Evolutionary conservation across 257 asterid species (phyloP).

Genomic region (Petunia axillaris): DNA sequence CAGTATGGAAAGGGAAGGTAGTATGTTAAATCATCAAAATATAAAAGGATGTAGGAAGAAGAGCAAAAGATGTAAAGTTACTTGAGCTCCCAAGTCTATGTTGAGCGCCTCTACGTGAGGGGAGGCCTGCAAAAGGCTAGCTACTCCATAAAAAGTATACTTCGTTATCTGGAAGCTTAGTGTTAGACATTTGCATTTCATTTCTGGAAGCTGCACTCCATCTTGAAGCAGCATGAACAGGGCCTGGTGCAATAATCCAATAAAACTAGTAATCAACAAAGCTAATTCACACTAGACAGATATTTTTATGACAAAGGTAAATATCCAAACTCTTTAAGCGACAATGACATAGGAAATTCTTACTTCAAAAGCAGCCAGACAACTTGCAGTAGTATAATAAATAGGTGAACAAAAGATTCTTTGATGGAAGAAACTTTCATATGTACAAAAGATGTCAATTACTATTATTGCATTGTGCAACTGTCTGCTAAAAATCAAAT

Average conservation of each 20-base stretch:
- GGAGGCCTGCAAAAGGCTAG: background rate
- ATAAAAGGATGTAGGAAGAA: background rate
- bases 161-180: background rate
- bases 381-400: too few species aligned
- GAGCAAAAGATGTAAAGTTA: background rate
- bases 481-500: background rate
- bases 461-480: background rate
- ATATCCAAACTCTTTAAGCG: background rate
- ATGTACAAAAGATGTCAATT: background rate
- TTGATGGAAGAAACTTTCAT: background rate
- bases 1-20: background rate
- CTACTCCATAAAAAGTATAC: background rate
- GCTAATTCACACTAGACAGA: background rate
- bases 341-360: background rate
- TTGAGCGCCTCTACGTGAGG: background rate
- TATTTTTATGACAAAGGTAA: background rate
- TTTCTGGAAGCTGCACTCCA: background rate
- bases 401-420: too few species aligned
- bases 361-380: too few species aligned
- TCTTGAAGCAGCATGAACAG: background rate
- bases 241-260: background rate
- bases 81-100: background rate
- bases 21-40: background rate
- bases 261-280: background rate
- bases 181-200: background rate